Base-by-base conservation (phyloP, 2,329 filamentous ascomycete species). In the Rhinocladiella mackenziei region DNA sequence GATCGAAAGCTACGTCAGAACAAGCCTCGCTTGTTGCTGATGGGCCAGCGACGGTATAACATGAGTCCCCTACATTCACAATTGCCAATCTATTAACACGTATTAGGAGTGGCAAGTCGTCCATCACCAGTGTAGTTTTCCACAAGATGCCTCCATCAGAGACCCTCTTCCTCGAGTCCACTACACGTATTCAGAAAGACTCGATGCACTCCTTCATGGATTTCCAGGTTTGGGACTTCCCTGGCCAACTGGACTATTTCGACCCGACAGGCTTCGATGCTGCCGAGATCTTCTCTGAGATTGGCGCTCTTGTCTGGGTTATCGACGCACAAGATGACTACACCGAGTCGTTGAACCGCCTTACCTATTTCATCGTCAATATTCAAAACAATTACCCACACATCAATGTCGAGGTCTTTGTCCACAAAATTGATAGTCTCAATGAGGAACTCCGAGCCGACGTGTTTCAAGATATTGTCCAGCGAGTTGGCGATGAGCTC, bases 281-380 rank as follows among this genome's bases (percentile, higher is more conserved):
- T 51, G 54, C 50, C 13, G 83, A 86, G 60, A 91, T 97, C 59
- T 98, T 98, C 65, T 86, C 88, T 56, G 89, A 91, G 60, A 87
- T 94, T 11, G 92, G 92, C 14, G 89, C 92, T 10, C 73, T 98
- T 10, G 94, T 98, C 51, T 98, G 92, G 91, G 91, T 98, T 48
- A 94, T 98, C 47, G 92, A 98, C 62, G 91, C 92, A 0, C 92
- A 98, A 66, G 92, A 98, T 62, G 92, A 98, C 65, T 98, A 97
- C 62, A 79, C 95, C 43, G 89, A 96, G 64, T 86, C 89, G 13
- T 86, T 98, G 35, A 80, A 81, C 41, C 83, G 87, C 6, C 78
- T 98, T 19, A 94, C 95, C 65, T 75, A 81, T 42, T 95, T 89
- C 5, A 94, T 97, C 51, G 74, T 96, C 45, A 86, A 88, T 54